These are phyloP conservation scores for Thermothelomyces thermophilus DNA, from an alignment of 2,329 filamentous ascomycete genomes.

Conservation along the genomic window DNA sequence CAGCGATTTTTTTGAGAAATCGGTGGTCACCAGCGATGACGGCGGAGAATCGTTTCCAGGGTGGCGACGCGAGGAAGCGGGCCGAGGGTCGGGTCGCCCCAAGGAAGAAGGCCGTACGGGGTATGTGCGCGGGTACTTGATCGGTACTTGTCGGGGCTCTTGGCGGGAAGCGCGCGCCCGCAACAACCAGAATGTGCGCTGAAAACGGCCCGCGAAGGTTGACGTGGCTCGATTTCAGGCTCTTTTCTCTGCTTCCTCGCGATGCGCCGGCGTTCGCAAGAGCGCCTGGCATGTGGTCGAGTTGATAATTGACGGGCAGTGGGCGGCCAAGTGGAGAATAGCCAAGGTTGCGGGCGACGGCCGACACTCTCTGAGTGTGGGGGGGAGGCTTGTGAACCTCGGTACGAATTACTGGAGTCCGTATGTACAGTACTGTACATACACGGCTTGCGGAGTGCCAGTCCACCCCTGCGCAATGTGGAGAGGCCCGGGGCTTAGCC, in stretches of 20 bases:
- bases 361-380: conserved; percentile 8
- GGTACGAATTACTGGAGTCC: conserved; percentile 18
- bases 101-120: neutral
- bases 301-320: conserved; percentile 1
- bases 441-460: conserved; percentile 11
- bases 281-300: neutral
- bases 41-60: conserved; percentile 11
- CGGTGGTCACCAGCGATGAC: conserved; percentile 1
- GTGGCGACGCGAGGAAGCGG: conserved; percentile 15
- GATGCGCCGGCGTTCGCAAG: neutral
- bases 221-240: neutral
- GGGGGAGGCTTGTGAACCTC: conserved; percentile 22
- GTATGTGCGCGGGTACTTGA: too few species aligned
- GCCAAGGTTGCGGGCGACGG: neutral
- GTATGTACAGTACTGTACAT: too few species aligned
- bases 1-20: conserved; percentile 3
- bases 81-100: conserved; percentile 2
- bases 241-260: neutral
- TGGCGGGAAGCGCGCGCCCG: conserved; percentile 5
- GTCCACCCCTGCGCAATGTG: conserved; percentile 4
- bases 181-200: neutral
- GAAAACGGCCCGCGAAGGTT: neutral
- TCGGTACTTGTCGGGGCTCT: neutral
- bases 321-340: neutral
- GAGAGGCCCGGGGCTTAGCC: conserved; percentile 10